Percentiles rank a stretch among this genome's conserved stretches.
phyloP scores from a whole-genome alignment of 805 yeast species.

The Pichia ethanolica region DNA sequence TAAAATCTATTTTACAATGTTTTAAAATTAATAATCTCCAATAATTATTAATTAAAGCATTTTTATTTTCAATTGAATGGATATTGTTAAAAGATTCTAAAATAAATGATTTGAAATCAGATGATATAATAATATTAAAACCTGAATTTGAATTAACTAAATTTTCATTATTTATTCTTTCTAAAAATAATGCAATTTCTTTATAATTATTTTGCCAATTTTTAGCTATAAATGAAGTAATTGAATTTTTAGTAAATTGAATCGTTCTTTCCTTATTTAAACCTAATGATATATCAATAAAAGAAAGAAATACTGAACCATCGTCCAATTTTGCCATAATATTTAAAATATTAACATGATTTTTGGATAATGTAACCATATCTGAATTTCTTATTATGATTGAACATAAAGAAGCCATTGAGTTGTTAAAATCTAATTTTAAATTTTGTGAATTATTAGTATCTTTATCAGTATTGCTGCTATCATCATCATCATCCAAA shows the following conservation, averaged over 20 bases:
- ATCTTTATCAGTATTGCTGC: conserved; percentile 1
- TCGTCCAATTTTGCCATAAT: conserved; percentile 29
- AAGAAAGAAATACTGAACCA: conserved; percentile 35
- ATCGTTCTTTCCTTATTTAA: conserved; percentile 38
- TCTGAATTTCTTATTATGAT: conserved; percentile 48
- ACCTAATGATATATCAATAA: conserved; percentile 39
- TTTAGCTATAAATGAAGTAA: conserved; percentile 42
- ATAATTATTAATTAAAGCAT: conserved; percentile 31
- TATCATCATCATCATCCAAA: conserved; percentile 9
- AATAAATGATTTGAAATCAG: conserved; percentile 26
- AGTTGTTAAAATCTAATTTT: conserved; percentile 16
- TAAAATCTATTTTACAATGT: conserved; percentile 27
- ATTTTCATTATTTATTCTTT: conserved; percentile 27
- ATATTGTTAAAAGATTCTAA: conserved; percentile 19
- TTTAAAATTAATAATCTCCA: conserved; percentile 46
- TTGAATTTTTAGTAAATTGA: conserved; percentile 36
- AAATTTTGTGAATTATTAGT: background rate
- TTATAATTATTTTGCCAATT: conserved; percentile 32
- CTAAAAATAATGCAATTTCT: conserved; percentile 37
- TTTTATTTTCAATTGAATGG: conserved; percentile 7
- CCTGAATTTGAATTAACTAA: conserved; percentile 10
- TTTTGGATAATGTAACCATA: conserved; percentile 35
- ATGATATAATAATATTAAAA: conserved; percentile 24
- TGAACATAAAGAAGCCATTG: conserved; percentile 39
- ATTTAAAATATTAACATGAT: conserved; percentile 38